phyloP scores from a whole-genome alignment of 768 basidiomycete genomes.

The Kwoniella sp. region DNA sequence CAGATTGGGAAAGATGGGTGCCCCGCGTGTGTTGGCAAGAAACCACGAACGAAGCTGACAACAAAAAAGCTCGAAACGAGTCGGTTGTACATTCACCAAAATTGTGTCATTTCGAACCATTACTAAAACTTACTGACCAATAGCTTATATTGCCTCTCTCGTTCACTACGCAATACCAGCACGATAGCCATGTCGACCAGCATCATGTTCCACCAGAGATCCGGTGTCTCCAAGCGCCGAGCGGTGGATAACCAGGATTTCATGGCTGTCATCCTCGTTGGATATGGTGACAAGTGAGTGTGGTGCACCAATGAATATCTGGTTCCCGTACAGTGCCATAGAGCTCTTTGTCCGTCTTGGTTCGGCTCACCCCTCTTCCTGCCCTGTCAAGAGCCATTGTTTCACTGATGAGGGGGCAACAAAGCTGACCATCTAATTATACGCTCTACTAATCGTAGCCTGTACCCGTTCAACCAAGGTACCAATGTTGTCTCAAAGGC shows the following conservation, averaged over 20 bases:
- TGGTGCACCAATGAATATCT: background rate
- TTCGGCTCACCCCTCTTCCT: background rate
- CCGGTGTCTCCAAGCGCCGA: conserved; percentile 23
- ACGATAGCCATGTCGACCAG: conserved; percentile 10
- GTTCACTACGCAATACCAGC: background rate
- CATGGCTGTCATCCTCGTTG: conserved; percentile 81
- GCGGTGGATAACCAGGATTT: conserved; percentile 64
- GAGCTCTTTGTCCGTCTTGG: conserved; percentile 7
- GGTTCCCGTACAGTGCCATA: background rate
- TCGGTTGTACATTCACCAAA: no score
- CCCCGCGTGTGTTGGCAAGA: background rate
- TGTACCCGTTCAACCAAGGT: conserved; percentile 63
- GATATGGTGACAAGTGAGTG: conserved; percentile 88
- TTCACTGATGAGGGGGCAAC: conserved; percentile 21
- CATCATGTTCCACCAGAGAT: conserved; percentile 24
- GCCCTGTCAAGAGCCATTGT: background rate
- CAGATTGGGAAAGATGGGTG: no score
- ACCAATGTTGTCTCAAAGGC: conserved; percentile 71
- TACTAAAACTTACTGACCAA: no score
- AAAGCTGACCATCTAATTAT: conserved; percentile 29
- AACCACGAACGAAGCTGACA: background rate
- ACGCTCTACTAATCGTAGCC: conserved; percentile 22
- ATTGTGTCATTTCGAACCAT: no score
- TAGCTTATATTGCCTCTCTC: no score
- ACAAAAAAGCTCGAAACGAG: no score